A percentile compares a stretch with the other conserved stretches of the same genome.
Conservation (phyloP, 2,329 filamentous ascomycete genomes). For the Exophiala calicioides region DNA sequence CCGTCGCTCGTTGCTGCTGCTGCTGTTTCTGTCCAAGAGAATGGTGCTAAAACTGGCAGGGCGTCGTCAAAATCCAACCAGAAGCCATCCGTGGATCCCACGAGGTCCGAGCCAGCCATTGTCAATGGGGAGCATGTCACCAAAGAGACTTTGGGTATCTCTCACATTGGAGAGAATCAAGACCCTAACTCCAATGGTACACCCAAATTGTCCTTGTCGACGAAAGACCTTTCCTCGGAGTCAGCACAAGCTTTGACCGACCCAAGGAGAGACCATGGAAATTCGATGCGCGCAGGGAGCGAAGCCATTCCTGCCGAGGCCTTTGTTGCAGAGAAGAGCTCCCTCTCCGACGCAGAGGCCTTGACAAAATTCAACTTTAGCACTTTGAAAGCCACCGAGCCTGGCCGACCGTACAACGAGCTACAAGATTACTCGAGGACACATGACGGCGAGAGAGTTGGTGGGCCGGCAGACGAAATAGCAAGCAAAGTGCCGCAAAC, state of each 20-base stretch:
- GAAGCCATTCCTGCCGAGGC: slow-evolving; percentile 22
- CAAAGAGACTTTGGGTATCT: slow-evolving; percentile 2
- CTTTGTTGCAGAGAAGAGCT: slow-evolving; percentile 8
- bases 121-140: slow-evolving; percentile 16
- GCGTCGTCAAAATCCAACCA: slow-evolving; percentile 7
- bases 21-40: slow-evolving; percentile 6
- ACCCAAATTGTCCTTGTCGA: slow-evolving; percentile 7
- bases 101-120: slow-evolving; percentile 3
- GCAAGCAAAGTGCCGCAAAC: slow-evolving; percentile 9
- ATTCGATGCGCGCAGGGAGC: slow-evolving; percentile 31
- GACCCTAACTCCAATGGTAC: slow-evolving; percentile 11
- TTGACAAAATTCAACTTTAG: slow-evolving; percentile 29
- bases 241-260: slow-evolving; percentile 20
- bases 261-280: slow-evolving; percentile 21
- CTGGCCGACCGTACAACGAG: slow-evolving; percentile 27
- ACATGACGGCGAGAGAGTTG: slow-evolving; percentile 20
- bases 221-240: slow-evolving; percentile 8
- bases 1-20: slow-evolving; percentile 19
- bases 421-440: slow-evolving; percentile 16
- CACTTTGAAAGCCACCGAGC: slow-evolving; percentile 26
- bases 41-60: slow-evolving; percentile 4
- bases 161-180: slow-evolving; percentile 8
- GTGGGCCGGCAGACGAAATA: slow-evolving; percentile 22
- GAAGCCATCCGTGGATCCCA: slow-evolving; percentile 1
- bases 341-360: slow-evolving; percentile 10